A percentile compares a stretch with the other conserved stretches of the same genome.
Conservation (phyloP, 2,329 filamentous ascomycete genomes). For the Pseudocercospora eumusae region DNA sequence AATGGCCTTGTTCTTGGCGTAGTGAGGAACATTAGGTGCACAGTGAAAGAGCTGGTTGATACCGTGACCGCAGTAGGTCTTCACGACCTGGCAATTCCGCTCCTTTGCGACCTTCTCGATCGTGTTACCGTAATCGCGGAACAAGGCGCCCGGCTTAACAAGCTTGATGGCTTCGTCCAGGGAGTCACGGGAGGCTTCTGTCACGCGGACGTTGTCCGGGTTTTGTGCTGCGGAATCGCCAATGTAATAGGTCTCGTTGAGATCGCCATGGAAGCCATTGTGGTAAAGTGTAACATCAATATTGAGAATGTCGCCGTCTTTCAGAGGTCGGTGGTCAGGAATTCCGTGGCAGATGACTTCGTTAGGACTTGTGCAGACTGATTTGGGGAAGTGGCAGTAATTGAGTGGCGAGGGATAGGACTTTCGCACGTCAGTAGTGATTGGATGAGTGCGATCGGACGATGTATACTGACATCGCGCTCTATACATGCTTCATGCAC, state of each 20-base stretch:
- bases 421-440: slow-evolving; percentile 49
- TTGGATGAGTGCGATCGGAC: background rate
- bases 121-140: slow-evolving; percentile 88
- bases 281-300: slow-evolving; percentile 95
- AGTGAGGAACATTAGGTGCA: slow-evolving; percentile 92
- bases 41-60: slow-evolving; percentile 93
- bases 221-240: slow-evolving; percentile 83
- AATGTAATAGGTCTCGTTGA: slow-evolving; percentile 99
- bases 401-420: slow-evolving; percentile 93
- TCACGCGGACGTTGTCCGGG: slow-evolving; percentile 82
- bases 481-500: slow-evolving; percentile 95
- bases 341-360: slow-evolving; percentile 99
- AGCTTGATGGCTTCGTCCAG: slow-evolving; percentile 86
- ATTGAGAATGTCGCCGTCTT: slow-evolving; percentile 95
- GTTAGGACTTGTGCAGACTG: slow-evolving; percentile 92
- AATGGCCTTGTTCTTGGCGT: slow-evolving; percentile 97
- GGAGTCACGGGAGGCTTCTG: slow-evolving; percentile 86
- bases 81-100: slow-evolving; percentile 83
- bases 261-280: slow-evolving; percentile 89
- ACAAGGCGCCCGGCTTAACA: slow-evolving; percentile 89
- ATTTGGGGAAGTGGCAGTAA: slow-evolving; percentile 96
- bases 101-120: slow-evolving; percentile 95
- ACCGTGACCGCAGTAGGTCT: slow-evolving; percentile 94
- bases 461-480: slow-evolving; percentile 67
- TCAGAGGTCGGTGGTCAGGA: slow-evolving; percentile 80